These are phyloP conservation scores for Neolentinus lepideus DNA, from an alignment of 1,284 basidiomycete species.

Conservation along the genomic window DNA sequence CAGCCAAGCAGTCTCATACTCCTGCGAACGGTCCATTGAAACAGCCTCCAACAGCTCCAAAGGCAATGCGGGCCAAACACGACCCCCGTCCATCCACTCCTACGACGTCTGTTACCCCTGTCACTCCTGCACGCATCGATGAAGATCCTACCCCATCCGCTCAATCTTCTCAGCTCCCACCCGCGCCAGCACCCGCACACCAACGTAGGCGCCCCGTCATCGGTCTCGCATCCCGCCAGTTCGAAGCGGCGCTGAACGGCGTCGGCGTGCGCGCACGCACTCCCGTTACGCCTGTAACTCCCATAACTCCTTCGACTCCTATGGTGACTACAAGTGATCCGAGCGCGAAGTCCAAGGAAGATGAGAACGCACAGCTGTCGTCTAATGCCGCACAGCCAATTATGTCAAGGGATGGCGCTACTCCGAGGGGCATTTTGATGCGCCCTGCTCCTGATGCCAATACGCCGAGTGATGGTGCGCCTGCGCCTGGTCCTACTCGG, in stretches of 20 bases:
- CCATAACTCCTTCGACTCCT: neutral
- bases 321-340: too few relatives aligned
- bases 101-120: conserved; percentile 6
- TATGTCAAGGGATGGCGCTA: neutral
- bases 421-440: neutral
- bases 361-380: too few relatives aligned
- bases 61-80: conserved; percentile 7
- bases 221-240: conserved; percentile 52
- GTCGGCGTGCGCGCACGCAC: conserved; percentile 30
- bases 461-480: neutral
- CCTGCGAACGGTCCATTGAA: neutral
- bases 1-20: conserved; percentile 11
- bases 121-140: neutral
- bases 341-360: too few relatives aligned
- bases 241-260: conserved; percentile 57
- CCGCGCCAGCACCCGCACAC: conserved; percentile 5
- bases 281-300: neutral
- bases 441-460: neutral
- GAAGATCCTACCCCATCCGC: conserved; percentile 6
- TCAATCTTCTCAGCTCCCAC: conserved; percentile 12
- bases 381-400: too few relatives aligned
- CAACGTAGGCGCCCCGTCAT: conserved; percentile 44
- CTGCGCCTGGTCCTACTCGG: neutral
- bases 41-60: conserved; percentile 4
- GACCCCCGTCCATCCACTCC: conserved; percentile 6